Percentiles rank a stretch among this genome's conserved stretches.
Conservation (phyloP, 805 yeast species). For the Ogataea salicorniae region DNA sequence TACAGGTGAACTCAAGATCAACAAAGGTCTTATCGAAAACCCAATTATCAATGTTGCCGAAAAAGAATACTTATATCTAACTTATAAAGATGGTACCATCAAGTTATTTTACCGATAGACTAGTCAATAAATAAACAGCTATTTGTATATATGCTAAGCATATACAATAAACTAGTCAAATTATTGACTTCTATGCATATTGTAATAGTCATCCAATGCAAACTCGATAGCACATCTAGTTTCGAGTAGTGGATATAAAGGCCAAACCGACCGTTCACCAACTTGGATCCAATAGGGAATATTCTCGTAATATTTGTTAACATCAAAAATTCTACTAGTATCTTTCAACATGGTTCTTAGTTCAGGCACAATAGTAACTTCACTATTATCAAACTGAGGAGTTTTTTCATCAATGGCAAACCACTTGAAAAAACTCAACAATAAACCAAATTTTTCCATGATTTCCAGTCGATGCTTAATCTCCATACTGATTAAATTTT, state of each 20-base stretch:
- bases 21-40: slow-evolving; percentile 45
- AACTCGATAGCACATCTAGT: slow-evolving; percentile 88
- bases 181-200: slow-evolving; percentile 24
- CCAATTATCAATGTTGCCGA: slow-evolving; percentile 36
- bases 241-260: slow-evolving; percentile 75
- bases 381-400: slow-evolving; percentile 67
- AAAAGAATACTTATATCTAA: slow-evolving; percentile 57
- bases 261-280: slow-evolving; percentile 94
- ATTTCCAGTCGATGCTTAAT: slow-evolving; percentile 79
- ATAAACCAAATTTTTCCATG: slow-evolving; percentile 69
- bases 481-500: slow-evolving; percentile 66
- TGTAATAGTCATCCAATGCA: slow-evolving; percentile 72
- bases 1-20: slow-evolving; percentile 63
- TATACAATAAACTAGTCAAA: neutral
- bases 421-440: slow-evolving; percentile 66
- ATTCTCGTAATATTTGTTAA: slow-evolving; percentile 62
- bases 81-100: slow-evolving; percentile 48
- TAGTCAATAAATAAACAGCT: too few species aligned
- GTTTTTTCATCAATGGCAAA: slow-evolving; percentile 84
- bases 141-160: too few species aligned
- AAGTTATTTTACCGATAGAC: slow-evolving; percentile 39
- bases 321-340: slow-evolving; percentile 73
- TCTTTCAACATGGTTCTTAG: slow-evolving; percentile 63
- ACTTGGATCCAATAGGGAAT: slow-evolving; percentile 85
- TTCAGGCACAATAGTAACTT: slow-evolving; percentile 88